phyloP scores from a whole-genome alignment of 2,329 filamentous ascomycete species.

The Ascochyta lentis region DNA sequence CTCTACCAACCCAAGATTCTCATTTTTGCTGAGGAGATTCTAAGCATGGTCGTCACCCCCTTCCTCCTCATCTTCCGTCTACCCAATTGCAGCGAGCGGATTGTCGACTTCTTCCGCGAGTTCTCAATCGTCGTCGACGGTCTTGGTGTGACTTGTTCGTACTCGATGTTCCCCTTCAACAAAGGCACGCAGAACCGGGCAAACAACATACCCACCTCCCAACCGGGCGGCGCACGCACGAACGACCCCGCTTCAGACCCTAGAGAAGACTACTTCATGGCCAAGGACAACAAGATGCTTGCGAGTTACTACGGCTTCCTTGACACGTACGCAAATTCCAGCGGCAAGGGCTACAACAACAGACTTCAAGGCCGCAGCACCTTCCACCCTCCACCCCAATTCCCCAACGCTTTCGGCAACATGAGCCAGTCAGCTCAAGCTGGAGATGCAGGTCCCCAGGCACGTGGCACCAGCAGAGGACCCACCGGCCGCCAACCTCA shows the following conservation, averaged over 20 bases:
- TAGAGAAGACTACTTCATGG: conserved; percentile 90
- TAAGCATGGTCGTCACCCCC: conserved; percentile 91
- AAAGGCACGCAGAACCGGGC: conserved; percentile 64
- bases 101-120: conserved; percentile 97
- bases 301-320: conserved; percentile 94
- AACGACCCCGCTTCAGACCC: conserved; percentile 60
- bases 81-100: conserved; percentile 85
- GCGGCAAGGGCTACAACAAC: conserved; percentile 48
- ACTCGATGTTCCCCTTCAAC: conserved; percentile 96
- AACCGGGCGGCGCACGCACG: conserved; percentile 47
- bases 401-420: conserved; percentile 68
- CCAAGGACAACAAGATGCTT: conserved; percentile 98
- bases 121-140: conserved; percentile 98
- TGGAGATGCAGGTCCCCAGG: conserved; percentile 47
- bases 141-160: conserved; percentile 93
- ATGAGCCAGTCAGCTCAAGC: conserved; percentile 58
- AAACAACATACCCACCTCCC: conserved; percentile 56
- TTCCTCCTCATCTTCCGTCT: conserved; percentile 87
- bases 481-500: conserved; percentile 35
- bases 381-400: conserved; percentile 78
- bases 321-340: conserved; percentile 73
- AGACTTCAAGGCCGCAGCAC: conserved; percentile 54
- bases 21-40: conserved; percentile 89
- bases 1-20: conserved; percentile 92
- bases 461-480: conserved; percentile 36